Evolutionary conservation across 768 basidiomycete species (phyloP).

Genomic region (Scleroderma citrinum): DNA sequence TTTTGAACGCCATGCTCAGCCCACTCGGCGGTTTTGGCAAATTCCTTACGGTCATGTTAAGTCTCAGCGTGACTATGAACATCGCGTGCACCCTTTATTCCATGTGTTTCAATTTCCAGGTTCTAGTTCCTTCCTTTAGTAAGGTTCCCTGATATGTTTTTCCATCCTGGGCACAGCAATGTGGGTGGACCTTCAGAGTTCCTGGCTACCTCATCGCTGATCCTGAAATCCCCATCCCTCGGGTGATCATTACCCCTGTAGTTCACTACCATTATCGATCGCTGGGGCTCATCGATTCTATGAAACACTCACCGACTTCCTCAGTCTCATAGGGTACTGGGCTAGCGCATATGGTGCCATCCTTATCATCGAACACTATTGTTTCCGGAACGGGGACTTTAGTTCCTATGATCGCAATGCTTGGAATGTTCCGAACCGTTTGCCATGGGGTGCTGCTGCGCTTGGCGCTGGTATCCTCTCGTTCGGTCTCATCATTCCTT

Average conservation of each 20-base stretch:
- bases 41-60: slow-evolving; percentile 64
- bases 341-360: slow-evolving; percentile 51
- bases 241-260: slow-evolving; percentile 18
- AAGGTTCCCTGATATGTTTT: slow-evolving; percentile 67
- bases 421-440: slow-evolving; percentile 45
- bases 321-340: slow-evolving; percentile 68
- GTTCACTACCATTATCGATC: slow-evolving; percentile 63
- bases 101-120: slow-evolving; percentile 66
- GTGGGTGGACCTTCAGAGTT: slow-evolving; percentile 33
- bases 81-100: slow-evolving; percentile 82
- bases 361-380: slow-evolving; percentile 58
- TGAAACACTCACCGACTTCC: slow-evolving; percentile 53
- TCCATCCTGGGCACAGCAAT: slow-evolving; percentile 59
- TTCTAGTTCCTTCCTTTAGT: slow-evolving; percentile 53
- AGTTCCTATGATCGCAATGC: slow-evolving; percentile 39
- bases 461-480: slow-evolving; percentile 43
- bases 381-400: slow-evolving; percentile 52
- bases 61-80: slow-evolving; percentile 71
- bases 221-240: neutral
- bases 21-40: slow-evolving; percentile 65
- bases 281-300: slow-evolving; percentile 65
- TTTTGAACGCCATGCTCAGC: slow-evolving; percentile 54
- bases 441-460: slow-evolving; percentile 64
- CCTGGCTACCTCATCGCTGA: slow-evolving; percentile 2
- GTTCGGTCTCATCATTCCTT: slow-evolving; percentile 54